These are phyloP conservation scores for Cyclospora cayetanensis DNA, from an alignment of 169 alveolate genomes.

Conservation along the genomic window DNA sequence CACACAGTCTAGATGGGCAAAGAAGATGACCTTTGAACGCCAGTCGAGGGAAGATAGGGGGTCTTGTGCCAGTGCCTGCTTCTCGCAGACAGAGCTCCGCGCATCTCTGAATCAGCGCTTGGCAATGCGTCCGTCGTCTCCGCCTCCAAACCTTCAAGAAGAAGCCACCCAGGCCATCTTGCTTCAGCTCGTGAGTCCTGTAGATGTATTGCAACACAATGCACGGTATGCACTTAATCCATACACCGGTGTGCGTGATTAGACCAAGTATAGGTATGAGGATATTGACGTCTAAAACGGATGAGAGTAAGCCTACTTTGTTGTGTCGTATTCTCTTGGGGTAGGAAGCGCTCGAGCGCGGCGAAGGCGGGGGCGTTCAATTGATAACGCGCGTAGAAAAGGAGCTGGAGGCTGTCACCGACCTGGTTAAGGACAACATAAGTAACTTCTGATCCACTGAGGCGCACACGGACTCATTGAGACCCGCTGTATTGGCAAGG, in stretches of 20 bases:
- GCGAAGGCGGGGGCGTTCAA: slow-evolving; percentile 27
- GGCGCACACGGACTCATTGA: background rate
- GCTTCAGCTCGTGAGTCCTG: background rate
- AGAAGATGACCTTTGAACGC: too few relatives aligned
- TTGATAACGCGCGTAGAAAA: slow-evolving; percentile 48
- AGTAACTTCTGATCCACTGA: background rate
- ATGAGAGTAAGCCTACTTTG: background rate
- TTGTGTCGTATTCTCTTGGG: background rate
- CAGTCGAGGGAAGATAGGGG: too few relatives aligned
- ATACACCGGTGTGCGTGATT: too few relatives aligned
- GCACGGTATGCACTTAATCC: too few relatives aligned
- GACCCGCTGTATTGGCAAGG: background rate
- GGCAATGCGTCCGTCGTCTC: background rate
- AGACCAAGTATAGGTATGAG: too few relatives aligned
- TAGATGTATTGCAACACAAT: background rate
- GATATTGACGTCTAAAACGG: background rate
- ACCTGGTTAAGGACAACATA: slow-evolving; percentile 54
- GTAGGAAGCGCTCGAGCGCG: slow-evolving; percentile 9
- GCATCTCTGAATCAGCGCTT: background rate
- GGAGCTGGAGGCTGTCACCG: slow-evolving; percentile 56
- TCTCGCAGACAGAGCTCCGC: background rate
- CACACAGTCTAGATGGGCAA: too few relatives aligned
- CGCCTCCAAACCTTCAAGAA: background rate
- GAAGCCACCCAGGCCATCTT: background rate
- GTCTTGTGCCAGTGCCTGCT: background rate